Base-by-base conservation (phyloP, 148 eudicot genomes). In the Polygonum maritimum region DNA sequence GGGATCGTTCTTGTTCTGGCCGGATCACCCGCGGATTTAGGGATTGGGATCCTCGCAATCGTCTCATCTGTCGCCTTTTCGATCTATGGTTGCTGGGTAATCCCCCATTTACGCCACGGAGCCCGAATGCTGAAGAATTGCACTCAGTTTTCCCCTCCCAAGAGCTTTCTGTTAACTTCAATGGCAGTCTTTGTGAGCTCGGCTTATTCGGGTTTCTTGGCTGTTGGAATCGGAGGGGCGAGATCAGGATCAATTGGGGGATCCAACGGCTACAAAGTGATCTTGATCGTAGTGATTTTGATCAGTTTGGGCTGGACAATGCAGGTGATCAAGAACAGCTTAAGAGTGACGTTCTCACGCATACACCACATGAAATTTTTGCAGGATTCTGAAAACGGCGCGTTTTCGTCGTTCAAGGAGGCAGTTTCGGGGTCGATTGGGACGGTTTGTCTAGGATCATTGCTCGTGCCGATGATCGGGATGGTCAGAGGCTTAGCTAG, bases 191-290 rank as follows among this genome's bases (percentile, higher is more conserved):
- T 36, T 4, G 13, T 58, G 35, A 2, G 75, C 8, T 71, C 79
- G 5, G 60, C 80, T 1, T 89, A 85, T 72, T 84, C 84, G 1
- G 71, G 80, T 7, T 58, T 86, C 63, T 18, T 91, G 72, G 49
- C 84, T 11, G 71, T 75, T 5, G 96, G 92, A 13, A 85, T 91
- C n/a, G 92, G 96, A 18, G 88, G 89, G 36, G 86, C 92, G 57
- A 83, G 81, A 0, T 52, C 78, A 10, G 79, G 82, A 13, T 82
- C 67, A 58, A 48, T 73, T 3, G 41, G 12, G 16, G 16, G 79
- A 15, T 79, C 77, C 19, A n/a, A 62, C 36, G 69, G 16, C 69
- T 62, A 62, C 3, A 31, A 62, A 62, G 36, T 41, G 5, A 3
- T 83, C 19, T 80, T 79, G 54, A 78, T 87, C 12, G 48, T 75